Percentiles rank a stretch among this genome's conserved stretches.
These are phyloP conservation scores for Adansonia rubrostipa DNA, from an alignment of 441 rosid species.

Conservation along the genomic window DNA sequence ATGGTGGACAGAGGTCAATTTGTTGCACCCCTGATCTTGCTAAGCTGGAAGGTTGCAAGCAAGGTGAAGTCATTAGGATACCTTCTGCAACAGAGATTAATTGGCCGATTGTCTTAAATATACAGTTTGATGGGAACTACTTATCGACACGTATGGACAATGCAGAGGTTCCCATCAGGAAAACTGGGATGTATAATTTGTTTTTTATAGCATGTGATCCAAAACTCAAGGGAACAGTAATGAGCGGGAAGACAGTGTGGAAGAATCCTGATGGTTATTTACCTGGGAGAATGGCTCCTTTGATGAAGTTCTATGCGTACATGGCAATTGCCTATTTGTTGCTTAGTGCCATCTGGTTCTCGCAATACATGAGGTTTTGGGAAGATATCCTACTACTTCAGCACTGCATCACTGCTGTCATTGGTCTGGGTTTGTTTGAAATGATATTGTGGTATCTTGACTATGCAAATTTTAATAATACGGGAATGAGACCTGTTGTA, in stretches of 20 bases:
- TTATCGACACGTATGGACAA: neutral
- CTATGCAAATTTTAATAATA: neutral
- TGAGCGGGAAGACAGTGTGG: slow-evolving; percentile 7
- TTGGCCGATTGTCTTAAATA: slow-evolving; percentile 8
- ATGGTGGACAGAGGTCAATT: slow-evolving; percentile 10
- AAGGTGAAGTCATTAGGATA: slow-evolving; percentile 16
- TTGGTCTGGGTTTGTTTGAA: slow-evolving; percentile 15
- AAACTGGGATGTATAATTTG: slow-evolving; percentile 14
- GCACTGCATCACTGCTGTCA: neutral
- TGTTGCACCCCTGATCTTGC: slow-evolving; percentile 19
- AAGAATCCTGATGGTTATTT: slow-evolving; percentile 13
- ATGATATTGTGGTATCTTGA: slow-evolving; percentile 11
- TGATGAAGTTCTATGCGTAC: slow-evolving; percentile 6
- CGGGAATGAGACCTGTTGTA: neutral
- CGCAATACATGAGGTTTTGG: slow-evolving; percentile 18
- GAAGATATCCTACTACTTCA: slow-evolving; percentile 3
- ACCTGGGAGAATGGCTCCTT: slow-evolving; percentile 6
- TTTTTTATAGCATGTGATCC: slow-evolving; percentile 16
- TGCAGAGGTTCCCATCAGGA: neutral
- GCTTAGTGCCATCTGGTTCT: slow-evolving; percentile 13
- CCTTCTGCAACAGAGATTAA: slow-evolving; percentile 11
- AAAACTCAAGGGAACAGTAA: neutral
- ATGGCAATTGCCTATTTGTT: slow-evolving; percentile 5
- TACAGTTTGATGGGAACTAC: neutral
- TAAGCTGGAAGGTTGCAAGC: slow-evolving; percentile 21